Evolutionary conservation across 164 flowering plant species (phyloP).

Genomic region (Pachysandra terminalis): DNA sequence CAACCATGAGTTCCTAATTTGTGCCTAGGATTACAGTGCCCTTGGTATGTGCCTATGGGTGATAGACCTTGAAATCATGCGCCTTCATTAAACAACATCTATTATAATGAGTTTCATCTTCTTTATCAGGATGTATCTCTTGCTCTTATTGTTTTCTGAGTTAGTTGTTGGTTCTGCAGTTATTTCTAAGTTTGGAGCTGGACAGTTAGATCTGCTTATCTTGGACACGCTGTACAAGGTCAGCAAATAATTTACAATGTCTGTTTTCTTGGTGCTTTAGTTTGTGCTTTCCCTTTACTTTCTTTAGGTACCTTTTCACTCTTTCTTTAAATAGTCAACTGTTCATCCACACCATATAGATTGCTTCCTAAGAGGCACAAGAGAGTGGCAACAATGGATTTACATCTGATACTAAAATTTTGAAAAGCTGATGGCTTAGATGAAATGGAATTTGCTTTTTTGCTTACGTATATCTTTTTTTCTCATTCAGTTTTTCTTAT

Average conservation of each 20-base stretch:
- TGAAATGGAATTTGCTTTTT: too few species aligned
- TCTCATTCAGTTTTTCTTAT: too few species aligned
- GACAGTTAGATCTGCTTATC: slow-evolving; percentile 90
- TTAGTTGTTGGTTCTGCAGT: slow-evolving; percentile 41
- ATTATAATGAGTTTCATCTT: neutral
- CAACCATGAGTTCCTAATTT: too few species aligned
- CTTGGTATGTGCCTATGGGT: neutral
- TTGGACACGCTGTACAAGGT: slow-evolving; percentile 88
- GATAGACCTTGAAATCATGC: neutral
- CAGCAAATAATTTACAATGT: slow-evolving; percentile 5
- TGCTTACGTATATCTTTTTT: too few species aligned
- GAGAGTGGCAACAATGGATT: too few species aligned
- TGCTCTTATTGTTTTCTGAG: neutral
- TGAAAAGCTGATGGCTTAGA: too few species aligned
- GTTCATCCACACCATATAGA: too few species aligned
- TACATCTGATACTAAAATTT: too few species aligned
- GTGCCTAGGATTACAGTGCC: too few species aligned
- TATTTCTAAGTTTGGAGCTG: slow-evolving; percentile 77
- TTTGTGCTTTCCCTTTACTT: neutral
- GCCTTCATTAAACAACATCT: too few species aligned
- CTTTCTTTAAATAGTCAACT: neutral
- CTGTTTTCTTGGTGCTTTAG: neutral
- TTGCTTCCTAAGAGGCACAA: too few species aligned
- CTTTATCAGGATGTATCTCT: neutral
- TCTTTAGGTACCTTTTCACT: neutral